Conservation (phyloP, 169 alveolate genomes). For the Perkinsus marinus region DNA sequence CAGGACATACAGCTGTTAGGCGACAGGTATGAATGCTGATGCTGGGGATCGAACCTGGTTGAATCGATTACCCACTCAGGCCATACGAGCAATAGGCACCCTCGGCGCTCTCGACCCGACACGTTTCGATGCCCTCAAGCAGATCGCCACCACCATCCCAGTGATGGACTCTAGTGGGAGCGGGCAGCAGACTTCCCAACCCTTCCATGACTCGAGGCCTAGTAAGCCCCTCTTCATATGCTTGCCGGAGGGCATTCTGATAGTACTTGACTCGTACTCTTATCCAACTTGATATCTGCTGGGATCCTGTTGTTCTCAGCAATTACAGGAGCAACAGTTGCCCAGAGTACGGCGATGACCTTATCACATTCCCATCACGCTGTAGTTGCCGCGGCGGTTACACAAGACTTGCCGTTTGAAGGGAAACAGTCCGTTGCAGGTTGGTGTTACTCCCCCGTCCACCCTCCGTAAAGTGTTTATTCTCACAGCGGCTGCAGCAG, state of each 20-base stretch:
- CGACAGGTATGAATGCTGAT: background rate
- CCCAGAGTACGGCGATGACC: background rate
- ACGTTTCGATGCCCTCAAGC: background rate
- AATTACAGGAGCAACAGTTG: background rate
- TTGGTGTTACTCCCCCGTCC: background rate
- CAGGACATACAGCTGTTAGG: background rate
- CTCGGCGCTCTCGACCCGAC: constrained; percentile 3
- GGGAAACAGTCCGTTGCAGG: background rate
- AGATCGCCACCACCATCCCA: background rate
- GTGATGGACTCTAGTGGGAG: background rate
- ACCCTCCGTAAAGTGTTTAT: too few relatives aligned
- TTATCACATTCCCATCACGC: background rate
- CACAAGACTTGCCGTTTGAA: background rate
- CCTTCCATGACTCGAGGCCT: background rate
- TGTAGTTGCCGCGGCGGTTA: background rate
- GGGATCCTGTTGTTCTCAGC: too few relatives aligned
- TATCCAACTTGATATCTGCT: too few relatives aligned
- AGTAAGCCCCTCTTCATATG: too few relatives aligned
- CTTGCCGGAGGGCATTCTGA: too few relatives aligned
- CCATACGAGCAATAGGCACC: background rate
- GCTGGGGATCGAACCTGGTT: background rate
- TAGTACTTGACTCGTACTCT: too few relatives aligned
- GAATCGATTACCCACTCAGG: background rate
- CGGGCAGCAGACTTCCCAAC: background rate
- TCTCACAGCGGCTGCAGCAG: background rate